Base-by-base conservation (phyloP, 129 eudicot species). In the Artemisia tridentata region DNA sequence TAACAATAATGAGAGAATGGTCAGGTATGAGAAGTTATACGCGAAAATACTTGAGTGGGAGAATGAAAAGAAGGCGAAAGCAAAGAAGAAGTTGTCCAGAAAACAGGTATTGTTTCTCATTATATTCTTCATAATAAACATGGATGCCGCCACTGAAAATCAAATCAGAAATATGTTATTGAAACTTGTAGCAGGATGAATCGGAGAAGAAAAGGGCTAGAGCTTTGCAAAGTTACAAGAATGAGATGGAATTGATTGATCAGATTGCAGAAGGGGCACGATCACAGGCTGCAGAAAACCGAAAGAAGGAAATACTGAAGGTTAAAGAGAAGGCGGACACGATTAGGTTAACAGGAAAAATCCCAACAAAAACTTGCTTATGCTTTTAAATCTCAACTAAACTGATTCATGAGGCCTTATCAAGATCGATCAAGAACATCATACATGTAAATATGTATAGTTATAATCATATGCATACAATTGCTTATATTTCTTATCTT, bases 31-130 rank as follows among this genome's bases (percentile, higher is more conserved):
- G 65, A 88, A 79, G 83, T 54, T 95, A 67, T 82, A 63, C 64
- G 83, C 82, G 31, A 86, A 75, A 58, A 88, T 90, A 74, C 78
- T 72, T n/a, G 80, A 84, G 70, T 95, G 99, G 99, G 99, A 95
- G 84, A 82, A 57, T 1, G 90, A 86, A 79, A 92, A 89, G 85
- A 89, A 79, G 79, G 71, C 29, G 16, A 89, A 85, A 82, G 98
- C 96, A 23, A 83, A 71, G 53, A 84, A 80, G 68, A 81, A 80
- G 81, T 19, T 81, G 67, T 89, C 81, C 53, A 76, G 56, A 46
- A 60, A 55, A 38, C 84, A 89, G 96, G 98, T 92, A 66, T 47
- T 15, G 15, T 21, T 50, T 53, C 5, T 43, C 25, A 16, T 3
- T 63, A 41, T 64, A n/a, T 72, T 67, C 53, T 11, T 72, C 29